A percentile compares a stretch with the other conserved stretches of the same genome.
phyloP scores from a whole-genome alignment of 2,329 filamentous ascomycete genomes.

The Aspergillus fructus region DNA sequence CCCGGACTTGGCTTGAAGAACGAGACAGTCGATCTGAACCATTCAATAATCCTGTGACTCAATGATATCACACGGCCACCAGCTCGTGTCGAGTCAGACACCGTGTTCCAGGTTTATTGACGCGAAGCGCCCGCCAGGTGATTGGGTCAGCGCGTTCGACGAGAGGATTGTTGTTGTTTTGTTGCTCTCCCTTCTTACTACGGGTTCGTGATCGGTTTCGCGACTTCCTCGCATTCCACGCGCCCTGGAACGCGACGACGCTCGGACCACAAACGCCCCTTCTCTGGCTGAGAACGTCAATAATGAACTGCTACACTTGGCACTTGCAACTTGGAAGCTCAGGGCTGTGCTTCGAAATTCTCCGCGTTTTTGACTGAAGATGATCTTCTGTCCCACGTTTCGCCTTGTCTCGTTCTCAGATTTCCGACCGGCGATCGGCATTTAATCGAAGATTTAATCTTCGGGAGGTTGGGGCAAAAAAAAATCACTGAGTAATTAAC shows the following conservation, averaged over 20 bases:
- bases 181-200: conserved; percentile 2
- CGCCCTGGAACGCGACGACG: conserved; percentile 23
- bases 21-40: not conserved
- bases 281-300: not conserved
- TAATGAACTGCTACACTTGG: too few species aligned
- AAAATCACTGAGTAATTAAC: not conserved
- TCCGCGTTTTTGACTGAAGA: not conserved
- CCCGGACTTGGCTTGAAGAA: not conserved
- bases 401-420: not conserved
- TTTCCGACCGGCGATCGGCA: not conserved
- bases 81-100: conserved; percentile 3
- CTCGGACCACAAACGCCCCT: conserved; percentile 14
- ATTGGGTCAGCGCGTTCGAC: conserved; percentile 17
- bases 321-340: not conserved
- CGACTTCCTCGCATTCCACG: conserved; percentile 24
- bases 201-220: conserved; percentile 9
- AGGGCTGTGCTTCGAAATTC: not conserved
- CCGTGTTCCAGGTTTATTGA: conserved; percentile 9
- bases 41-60: not conserved
- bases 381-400: conserved; percentile 1
- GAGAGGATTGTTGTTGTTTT: conserved; percentile 6
- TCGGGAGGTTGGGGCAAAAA: too few species aligned
- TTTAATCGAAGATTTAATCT: not conserved
- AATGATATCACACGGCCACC: conserved; percentile 2
- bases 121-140: conserved; percentile 16